Evolutionary conservation across 805 yeast genomes (phyloP).

Genomic region (Myxozyma nipponensis): DNA sequence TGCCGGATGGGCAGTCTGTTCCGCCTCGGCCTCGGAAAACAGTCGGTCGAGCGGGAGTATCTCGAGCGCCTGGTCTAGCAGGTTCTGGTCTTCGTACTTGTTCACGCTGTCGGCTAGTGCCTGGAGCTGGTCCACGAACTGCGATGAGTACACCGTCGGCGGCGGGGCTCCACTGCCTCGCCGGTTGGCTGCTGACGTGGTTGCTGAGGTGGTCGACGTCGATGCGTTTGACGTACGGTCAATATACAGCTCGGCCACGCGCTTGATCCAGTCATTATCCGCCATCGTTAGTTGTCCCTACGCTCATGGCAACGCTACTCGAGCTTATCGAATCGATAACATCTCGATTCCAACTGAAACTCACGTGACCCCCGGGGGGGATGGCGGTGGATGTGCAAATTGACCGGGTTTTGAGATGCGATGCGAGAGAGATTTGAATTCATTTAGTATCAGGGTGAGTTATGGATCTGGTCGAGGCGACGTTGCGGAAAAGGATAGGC

Average conservation of each 20-base stretch:
- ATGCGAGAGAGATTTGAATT: no score
- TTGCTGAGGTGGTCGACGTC: neutral
- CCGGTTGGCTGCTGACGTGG: neutral
- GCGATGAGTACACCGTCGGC: neutral
- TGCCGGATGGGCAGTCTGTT: slow-evolving; percentile 30
- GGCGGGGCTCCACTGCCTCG: neutral
- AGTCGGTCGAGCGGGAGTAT: slow-evolving; percentile 57
- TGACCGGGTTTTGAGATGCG: no score
- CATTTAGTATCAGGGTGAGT: no score
- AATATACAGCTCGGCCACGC: neutral
- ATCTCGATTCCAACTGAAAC: no score
- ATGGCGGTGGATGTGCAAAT: no score
- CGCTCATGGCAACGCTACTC: no score
- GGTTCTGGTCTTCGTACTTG: slow-evolving; percentile 43
- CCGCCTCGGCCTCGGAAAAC: slow-evolving; percentile 56
- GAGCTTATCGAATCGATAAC: no score
- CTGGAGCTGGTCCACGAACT: neutral
- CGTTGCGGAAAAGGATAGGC: neutral
- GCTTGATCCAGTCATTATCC: neutral
- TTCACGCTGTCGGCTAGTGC: neutral
- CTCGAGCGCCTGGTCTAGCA: slow-evolving; percentile 58
- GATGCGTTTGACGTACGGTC: neutral
- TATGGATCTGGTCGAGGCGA: neutral
- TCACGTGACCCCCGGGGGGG: no score
- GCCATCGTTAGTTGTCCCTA: no score